A percentile compares a stretch with the other conserved stretches of the same genome.
Evolutionary conservation across 305 asterid species (phyloP).

Genomic region (Solanum chacoense): DNA sequence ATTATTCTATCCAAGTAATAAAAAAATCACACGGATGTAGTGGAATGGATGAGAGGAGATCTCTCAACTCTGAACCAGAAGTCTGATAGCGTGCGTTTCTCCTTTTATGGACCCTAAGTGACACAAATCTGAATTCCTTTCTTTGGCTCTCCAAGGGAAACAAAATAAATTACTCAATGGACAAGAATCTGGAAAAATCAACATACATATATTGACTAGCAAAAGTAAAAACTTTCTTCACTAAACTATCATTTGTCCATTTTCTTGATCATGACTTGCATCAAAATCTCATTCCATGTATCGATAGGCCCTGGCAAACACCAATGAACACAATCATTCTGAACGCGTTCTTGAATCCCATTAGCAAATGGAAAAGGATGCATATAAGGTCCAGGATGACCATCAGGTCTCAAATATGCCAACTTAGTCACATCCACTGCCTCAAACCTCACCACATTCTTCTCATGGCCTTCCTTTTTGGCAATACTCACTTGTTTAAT

Average conservation of each 20-base stretch:
- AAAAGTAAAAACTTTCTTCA: not conserved
- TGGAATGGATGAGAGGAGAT: not conserved
- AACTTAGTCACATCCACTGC: conserved; percentile 50
- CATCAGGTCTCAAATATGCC: conserved; percentile 64
- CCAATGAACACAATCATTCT: conserved; percentile 87
- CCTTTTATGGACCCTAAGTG: not conserved
- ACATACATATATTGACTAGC: not conserved
- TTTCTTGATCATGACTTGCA: conserved; percentile 33
- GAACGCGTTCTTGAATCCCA: conserved; percentile 42
- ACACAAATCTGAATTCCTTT: not conserved
- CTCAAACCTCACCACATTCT: conserved; percentile 28
- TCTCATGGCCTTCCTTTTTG: conserved; percentile 6
- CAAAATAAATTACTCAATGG: not conserved
- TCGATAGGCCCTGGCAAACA: conserved; percentile 87
- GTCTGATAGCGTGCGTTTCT: not conserved
- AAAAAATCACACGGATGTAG: not conserved
- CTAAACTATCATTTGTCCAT: not conserved
- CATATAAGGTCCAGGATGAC: conserved; percentile 83
- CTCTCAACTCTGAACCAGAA: not conserved
- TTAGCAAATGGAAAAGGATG: conserved; percentile 53
- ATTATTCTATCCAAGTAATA: not conserved
- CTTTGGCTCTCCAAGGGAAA: not conserved
- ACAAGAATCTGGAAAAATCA: not conserved
- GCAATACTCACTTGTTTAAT: conserved; percentile 31
- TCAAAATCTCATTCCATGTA: conserved; percentile 66